A percentile compares a stretch with the other conserved stretches of the same genome.
Evolutionary conservation across 495 filamentous ascomycete genomes (phyloP).

Genomic region (Astrocystis sublimbata): DNA sequence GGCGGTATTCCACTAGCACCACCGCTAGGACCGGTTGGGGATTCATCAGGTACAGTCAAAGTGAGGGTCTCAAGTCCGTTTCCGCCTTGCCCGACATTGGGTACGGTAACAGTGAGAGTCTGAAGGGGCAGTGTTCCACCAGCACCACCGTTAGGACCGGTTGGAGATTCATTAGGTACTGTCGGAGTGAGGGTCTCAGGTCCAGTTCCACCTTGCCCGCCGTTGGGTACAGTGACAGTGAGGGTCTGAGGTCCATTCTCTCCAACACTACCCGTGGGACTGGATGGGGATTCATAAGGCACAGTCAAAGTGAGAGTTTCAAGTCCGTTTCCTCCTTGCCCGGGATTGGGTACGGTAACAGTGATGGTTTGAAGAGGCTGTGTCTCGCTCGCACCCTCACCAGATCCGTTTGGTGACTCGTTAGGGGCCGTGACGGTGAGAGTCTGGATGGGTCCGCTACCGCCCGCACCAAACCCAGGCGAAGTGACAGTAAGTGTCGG

Average conservation of each 20-base stretch:
- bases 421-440: slow-evolving; percentile 21
- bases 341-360: slow-evolving; percentile 7
- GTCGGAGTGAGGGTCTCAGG: slow-evolving; percentile 10
- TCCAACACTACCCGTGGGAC: slow-evolving; percentile 9
- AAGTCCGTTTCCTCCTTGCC: slow-evolving; percentile 19
- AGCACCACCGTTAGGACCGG: slow-evolving; percentile 1
- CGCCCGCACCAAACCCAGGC: slow-evolving; percentile 16
- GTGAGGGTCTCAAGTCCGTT: slow-evolving; percentile 1
- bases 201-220: background rate
- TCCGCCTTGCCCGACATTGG: slow-evolving; percentile 4
- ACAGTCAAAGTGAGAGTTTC: slow-evolving; percentile 26
- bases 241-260: background rate
- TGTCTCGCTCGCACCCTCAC: background rate
- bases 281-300: slow-evolving; percentile 22
- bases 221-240: slow-evolving; percentile 6
- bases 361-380: slow-evolving; percentile 10
- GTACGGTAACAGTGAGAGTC: slow-evolving; percentile 25
- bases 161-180: slow-evolving; percentile 1
- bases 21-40: too few relatives aligned
- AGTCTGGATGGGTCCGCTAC: slow-evolving; percentile 1
- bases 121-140: slow-evolving; percentile 19
- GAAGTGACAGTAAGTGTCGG: slow-evolving; percentile 31
- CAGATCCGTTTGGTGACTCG: slow-evolving; percentile 22
- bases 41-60: background rate
- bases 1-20: slow-evolving; percentile 14